A percentile compares a stretch with the other conserved stretches of the same genome.
phyloP scores from a whole-genome alignment of 169 alveolate species.

The Plasmodium inui region DNA sequence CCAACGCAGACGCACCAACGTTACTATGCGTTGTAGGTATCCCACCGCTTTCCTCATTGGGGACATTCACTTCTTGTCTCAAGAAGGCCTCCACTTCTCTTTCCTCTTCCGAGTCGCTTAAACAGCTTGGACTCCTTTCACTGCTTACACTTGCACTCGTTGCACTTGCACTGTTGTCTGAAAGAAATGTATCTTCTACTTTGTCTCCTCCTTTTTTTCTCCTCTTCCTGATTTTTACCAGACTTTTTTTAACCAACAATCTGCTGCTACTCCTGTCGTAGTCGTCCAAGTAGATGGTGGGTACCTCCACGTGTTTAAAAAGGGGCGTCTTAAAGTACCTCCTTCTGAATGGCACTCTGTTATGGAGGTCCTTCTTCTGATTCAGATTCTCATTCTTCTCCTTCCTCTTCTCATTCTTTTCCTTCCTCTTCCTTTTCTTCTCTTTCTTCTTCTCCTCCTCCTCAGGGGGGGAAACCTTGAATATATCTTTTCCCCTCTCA shows the following conservation, averaged over 20 bases:
- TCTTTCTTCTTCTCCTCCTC: not conserved
- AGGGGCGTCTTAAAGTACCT: conserved; percentile 51
- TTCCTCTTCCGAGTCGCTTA: conserved; percentile 61
- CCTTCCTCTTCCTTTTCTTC: not conserved
- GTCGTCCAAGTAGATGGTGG: conserved; percentile 42
- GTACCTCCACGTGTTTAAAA: conserved; percentile 51
- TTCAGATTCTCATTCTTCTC: no score
- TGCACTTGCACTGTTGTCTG: conserved; percentile 43
- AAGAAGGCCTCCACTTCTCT: conserved; percentile 34
- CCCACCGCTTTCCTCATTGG: not conserved
- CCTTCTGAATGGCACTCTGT: not conserved
- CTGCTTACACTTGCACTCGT: conserved; percentile 48
- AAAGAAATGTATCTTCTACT: not conserved
- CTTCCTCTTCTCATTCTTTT: not conserved
- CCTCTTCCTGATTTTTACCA: conserved; percentile 10
- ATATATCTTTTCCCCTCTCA: not conserved
- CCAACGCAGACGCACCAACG: not conserved
- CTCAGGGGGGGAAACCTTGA: not conserved
- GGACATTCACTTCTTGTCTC: not conserved
- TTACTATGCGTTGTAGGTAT: not conserved
- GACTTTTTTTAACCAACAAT: not conserved
- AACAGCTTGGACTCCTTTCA: conserved; percentile 33
- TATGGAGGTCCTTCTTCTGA: not conserved
- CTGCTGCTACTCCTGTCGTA: not conserved
- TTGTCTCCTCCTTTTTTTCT: conserved; percentile 7